Base-by-base conservation (phyloP, 306 rosid species). In the Gleditsia sinensis region DNA sequence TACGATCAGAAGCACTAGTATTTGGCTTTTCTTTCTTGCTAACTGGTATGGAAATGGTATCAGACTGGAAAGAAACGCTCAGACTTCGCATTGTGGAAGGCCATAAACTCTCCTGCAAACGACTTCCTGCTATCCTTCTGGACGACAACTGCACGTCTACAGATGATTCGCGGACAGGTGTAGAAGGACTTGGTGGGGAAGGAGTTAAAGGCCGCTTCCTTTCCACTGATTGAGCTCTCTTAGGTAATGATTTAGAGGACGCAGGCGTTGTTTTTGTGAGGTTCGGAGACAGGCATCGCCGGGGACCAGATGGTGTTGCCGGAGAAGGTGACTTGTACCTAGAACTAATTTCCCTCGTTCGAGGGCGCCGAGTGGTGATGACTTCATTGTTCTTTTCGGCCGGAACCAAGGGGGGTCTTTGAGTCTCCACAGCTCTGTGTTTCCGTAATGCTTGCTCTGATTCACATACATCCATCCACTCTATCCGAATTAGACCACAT, bases 81-180 rank as follows among this genome's bases (percentile, higher is more conserved):
- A 92, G 78, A 71, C 98, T 92, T 23, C 98, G 79, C 98, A 92
- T 92, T 7, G 96, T 92, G 55, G 98, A 92, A 45, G 98, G 98
- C 98, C 98, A 92, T 83, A 92, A 78, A 69, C 94, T 49, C 24
- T 92, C 98, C 0, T 84, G 85, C 63, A 73, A n/a, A 37, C 96
- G 87, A 49, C 84, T 80, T 5, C 82, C 63, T 2, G 69, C 51
- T 40, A 30, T 40, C 78, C 82, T 86, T 76, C 83, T 78, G 9
- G 90, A 72, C 3, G 85, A 49, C 53, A 76, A 63, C 42, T 78
- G 83, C 51, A 70, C 74, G 77, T 88, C 89, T 8, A 75, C 76
- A 21, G 84, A 64, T n/a, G 91, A 85, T n/a, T 88, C 92, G 51
- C 67, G 85, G 75, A 87, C 63, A 5, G 94, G 94, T 0, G 94